phyloP scores from a whole-genome alignment of 345 rosid genomes.

The Aquilaria sinensis region DNA sequence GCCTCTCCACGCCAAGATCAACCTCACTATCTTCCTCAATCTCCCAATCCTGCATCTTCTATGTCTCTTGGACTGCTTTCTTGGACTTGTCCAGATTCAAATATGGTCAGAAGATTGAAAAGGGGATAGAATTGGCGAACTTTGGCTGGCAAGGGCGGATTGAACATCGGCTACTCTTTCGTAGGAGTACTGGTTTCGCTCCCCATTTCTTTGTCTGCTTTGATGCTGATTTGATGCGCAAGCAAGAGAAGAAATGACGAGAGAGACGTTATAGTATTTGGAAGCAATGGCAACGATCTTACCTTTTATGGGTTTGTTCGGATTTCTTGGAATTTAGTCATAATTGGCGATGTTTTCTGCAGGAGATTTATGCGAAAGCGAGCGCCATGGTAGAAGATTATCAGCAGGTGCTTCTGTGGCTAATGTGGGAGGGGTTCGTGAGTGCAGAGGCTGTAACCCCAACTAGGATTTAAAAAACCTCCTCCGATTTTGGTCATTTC shows the following conservation, averaged over 20 bases:
- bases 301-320: background rate
- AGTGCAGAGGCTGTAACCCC: slow-evolving; percentile 60
- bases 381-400: slow-evolving; percentile 90
- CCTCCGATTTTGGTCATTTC: slow-evolving; percentile 44
- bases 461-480: slow-evolving; percentile 68
- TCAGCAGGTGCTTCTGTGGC: slow-evolving; percentile 73
- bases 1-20: slow-evolving; percentile 29
- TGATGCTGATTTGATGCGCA: slow-evolving; percentile 22
- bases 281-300: slow-evolving; percentile 74
- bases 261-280: slow-evolving; percentile 79
- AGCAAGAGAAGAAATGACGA: slow-evolving; percentile 96
- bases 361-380: slow-evolving; percentile 88
- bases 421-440: slow-evolving; percentile 71
- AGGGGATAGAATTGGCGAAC: slow-evolving; percentile 17
- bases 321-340: too few species aligned
- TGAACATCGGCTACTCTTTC: too few species aligned
- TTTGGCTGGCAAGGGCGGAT: too few species aligned
- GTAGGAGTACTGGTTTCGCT: background rate
- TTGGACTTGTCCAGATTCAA: slow-evolving; percentile 46
- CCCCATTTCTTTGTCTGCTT: background rate
- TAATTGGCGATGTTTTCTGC: slow-evolving; percentile 5
- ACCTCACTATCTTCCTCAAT: slow-evolving; percentile 30
- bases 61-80: slow-evolving; percentile 28
- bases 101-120: slow-evolving; percentile 20
- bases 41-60: slow-evolving; percentile 35